phyloP scores from a whole-genome alignment of 495 filamentous ascomycete species.

The Massariosphaeria phaeospora region DNA sequence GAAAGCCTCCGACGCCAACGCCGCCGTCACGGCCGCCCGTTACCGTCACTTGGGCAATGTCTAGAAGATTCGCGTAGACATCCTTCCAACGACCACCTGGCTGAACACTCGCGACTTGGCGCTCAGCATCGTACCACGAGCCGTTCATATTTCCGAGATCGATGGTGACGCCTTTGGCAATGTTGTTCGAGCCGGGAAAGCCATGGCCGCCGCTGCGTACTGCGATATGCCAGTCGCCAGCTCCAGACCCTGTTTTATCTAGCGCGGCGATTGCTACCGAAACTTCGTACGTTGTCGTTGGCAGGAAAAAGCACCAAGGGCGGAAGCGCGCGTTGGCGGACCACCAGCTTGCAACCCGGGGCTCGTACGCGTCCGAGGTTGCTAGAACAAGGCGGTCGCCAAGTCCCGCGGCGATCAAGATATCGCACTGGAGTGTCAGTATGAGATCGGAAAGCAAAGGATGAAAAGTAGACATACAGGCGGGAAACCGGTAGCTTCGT shows the following conservation, averaged over 20 bases:
- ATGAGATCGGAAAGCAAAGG: too few relatives aligned
- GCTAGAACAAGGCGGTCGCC: background rate
- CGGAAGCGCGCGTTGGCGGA: slow-evolving; percentile 36
- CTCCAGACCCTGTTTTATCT: slow-evolving; percentile 3
- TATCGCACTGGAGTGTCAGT: background rate
- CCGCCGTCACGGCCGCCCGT: slow-evolving; percentile 35
- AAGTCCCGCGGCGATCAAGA: background rate
- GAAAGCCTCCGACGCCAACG: slow-evolving; percentile 46
- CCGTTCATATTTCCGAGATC: slow-evolving; percentile 48
- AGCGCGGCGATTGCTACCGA: slow-evolving; percentile 37
- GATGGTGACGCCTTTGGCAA: slow-evolving; percentile 48
- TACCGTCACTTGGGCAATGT: slow-evolving; percentile 30
- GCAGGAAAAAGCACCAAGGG: slow-evolving; percentile 42
- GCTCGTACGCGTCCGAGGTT: background rate
- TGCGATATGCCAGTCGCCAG: slow-evolving; percentile 43
- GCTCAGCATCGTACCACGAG: slow-evolving; percentile 41
- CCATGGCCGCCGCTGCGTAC: slow-evolving; percentile 49
- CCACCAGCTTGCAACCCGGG: slow-evolving; percentile 1
- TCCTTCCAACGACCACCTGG: slow-evolving; percentile 39
- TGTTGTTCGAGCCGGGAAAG: slow-evolving; percentile 40
- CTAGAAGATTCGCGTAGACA: slow-evolving; percentile 22
- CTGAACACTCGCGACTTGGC: slow-evolving; percentile 41
- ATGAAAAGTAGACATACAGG: too few relatives aligned
- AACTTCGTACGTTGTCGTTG: slow-evolving; percentile 39
- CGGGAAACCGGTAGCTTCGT: too few relatives aligned